A percentile compares a stretch with the other conserved stretches of the same genome.
Conservation (phyloP, 441 rosid genomes). For the Aleurites moluccanus region DNA sequence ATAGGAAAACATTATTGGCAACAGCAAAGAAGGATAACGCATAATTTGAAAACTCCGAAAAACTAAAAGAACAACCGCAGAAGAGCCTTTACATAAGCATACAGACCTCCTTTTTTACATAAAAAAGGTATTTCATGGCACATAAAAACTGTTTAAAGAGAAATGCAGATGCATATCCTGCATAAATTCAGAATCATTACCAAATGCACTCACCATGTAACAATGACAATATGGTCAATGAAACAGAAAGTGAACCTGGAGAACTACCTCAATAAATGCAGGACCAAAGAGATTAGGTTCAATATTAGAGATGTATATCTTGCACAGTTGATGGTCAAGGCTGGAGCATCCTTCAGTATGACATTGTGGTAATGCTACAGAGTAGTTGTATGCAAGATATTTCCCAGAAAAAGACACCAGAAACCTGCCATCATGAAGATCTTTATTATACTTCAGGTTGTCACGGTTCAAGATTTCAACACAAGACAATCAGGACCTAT, state of each 20-base stretch:
- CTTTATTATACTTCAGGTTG: slow-evolving; percentile 20
- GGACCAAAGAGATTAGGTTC: slow-evolving; percentile 79
- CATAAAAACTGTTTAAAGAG: not conserved
- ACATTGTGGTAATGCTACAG: slow-evolving; percentile 43
- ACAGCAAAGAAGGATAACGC: not conserved
- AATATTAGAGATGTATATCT: slow-evolving; percentile 48
- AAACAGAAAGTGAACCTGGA: not conserved
- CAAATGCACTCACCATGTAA: not conserved
- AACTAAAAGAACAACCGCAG: not conserved
- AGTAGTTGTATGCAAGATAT: slow-evolving; percentile 63
- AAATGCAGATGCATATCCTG: not conserved
- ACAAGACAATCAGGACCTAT: not conserved
- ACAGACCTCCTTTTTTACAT: not conserved
- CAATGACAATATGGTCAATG: not conserved
- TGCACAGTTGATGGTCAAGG: slow-evolving; percentile 62
- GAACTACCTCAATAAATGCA: slow-evolving; percentile 85
- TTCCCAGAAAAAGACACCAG: slow-evolving; percentile 89
- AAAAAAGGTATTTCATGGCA: not conserved
- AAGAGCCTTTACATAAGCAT: not conserved
- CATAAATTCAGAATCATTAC: not conserved
- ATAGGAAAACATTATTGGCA: not conserved
- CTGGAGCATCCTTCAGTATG: slow-evolving; percentile 40
- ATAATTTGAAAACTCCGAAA: not conserved
- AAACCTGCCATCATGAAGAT: slow-evolving; percentile 59
- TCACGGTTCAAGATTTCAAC: not conserved